Evolutionary conservation across 495 filamentous ascomycete genomes (phyloP), one percentile per base, ranked within the genome.

Genomic region (Xylaria bambusicola): DNA sequence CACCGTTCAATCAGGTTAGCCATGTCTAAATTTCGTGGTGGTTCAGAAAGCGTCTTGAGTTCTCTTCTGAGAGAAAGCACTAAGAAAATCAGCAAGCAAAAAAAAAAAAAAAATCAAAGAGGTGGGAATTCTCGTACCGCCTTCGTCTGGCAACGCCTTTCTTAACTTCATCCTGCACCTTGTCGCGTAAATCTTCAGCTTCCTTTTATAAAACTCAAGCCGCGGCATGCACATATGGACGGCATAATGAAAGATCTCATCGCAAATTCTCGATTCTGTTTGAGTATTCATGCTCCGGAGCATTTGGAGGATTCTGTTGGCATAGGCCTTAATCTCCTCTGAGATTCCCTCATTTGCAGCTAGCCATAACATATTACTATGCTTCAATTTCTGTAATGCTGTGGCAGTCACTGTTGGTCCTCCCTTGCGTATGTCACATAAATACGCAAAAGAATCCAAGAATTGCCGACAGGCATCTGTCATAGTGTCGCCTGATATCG

Each of bases 401-500:
- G 33, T 29, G 20, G 56, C 56, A 18, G 56, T 53, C 27, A 58
- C 56, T 13, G 29, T 29, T 35, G 44, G 18, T 35, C 26, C 26
- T 27, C 56, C 56, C 24, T 50, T 58, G 23, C 8, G 6, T 27
- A 20, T 49, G 46, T 29, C 56, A 33, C 56, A 58, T 23, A 58
- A 40, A 45, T 58, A 58, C 5, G 56, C 56, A 33, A 58, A 33
- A 9, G 42, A 18, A 17, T 58, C 27, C 6, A 49, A 24, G 33
- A 58, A 58, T 21, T 45, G 38, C 24, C 56, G 13, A 17, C 54
- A 58, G 36, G 61, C 61, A 1, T 44, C 54, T 12, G 18, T 33
- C 10, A 33, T 33, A 10, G 5, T 33, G 29, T 33, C 10, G 10
- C 10, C 29, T 10, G 29, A 33, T 33, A 10, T 33, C 10, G 10